These are phyloP conservation scores for Melampsora americana DNA, from an alignment of 1,284 basidiomycete genomes.

Conservation along the genomic window DNA sequence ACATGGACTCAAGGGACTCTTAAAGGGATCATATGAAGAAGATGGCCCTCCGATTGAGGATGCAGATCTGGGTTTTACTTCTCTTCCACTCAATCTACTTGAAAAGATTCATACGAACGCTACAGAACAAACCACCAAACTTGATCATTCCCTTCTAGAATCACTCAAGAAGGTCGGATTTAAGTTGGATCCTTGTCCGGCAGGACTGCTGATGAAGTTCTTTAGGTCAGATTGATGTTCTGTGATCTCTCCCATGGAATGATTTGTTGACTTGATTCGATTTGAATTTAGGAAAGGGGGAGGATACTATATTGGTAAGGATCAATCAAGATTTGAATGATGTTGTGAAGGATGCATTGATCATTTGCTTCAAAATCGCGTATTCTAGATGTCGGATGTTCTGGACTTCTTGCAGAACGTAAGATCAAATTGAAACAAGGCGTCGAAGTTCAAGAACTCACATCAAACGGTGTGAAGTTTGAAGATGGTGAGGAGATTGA, in stretches of 20 bases:
- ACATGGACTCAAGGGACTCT: constrained; percentile 45
- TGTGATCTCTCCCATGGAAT: constrained; percentile 11
- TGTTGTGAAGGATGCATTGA: not conserved
- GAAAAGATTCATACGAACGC: constrained; percentile 46
- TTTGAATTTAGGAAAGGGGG: constrained; percentile 53
- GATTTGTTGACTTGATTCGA: constrained; percentile 2
- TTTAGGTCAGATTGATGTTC: constrained; percentile 36
- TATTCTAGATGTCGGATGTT: constrained; percentile 60
- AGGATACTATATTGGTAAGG: constrained; percentile 58
- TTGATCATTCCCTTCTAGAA: constrained; percentile 60
- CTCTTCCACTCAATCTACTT: constrained; percentile 55
- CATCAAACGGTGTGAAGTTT: constrained; percentile 41
- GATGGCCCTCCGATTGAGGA: constrained; percentile 59
- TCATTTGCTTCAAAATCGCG: not conserved
- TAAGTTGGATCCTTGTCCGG: constrained; percentile 61
- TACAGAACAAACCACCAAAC: constrained; percentile 20
- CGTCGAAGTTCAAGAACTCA: constrained; percentile 42
- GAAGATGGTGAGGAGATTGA: constrained; percentile 44
- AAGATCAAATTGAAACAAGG: constrained; percentile 64
- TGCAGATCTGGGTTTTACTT: constrained; percentile 60
- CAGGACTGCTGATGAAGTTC: constrained; percentile 58
- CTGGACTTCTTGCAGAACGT: constrained; percentile 65
- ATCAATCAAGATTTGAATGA: not conserved
- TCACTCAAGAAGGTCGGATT: constrained; percentile 64
- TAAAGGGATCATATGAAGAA: constrained; percentile 60